Base-by-base conservation (phyloP, 1,139 yeast genomes). In the Yamadazyma oceani region DNA sequence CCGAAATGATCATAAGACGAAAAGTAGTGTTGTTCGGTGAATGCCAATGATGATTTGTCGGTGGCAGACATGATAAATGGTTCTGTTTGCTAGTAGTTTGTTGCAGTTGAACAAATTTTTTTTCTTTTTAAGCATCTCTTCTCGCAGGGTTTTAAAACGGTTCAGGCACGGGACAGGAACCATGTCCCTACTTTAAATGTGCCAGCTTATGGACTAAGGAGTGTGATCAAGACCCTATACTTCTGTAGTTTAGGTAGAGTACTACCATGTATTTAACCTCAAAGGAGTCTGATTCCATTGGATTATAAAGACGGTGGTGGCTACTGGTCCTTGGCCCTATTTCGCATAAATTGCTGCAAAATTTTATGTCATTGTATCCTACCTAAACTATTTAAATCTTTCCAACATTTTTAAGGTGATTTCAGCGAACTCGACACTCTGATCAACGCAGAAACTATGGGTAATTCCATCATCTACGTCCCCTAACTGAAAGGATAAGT, bases 1-100 rank as follows among this genome's bases (percentile, higher is more conserved):
- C 97, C 97, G 57, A 88, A 90, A 61, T 92, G 97, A 60, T 92
- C 97, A 55, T 92, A 92, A 3, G 97, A 90, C 35, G 85, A 78
- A 69, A 92, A 92, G 68, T 92, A 92, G 60, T 90, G 97, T 64
- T 87, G 92, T 57, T 89, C 97, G 32, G 80, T 69, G 56, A 77
- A 75, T 27, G 85, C 75, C 53, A 83, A 67, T 33, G 62, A 41
- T 37, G 68, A 45, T 52, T 75, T 75, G 53, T 77, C 80, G n/a
- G 82, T 77, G 34, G 81, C 82, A 38, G 70, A 65, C 53, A 49
- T 49, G 35, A 26, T 43, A 22, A 34, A 24, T 29, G 31, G 22
- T 12, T 24, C 5, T 5, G 26, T 24, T 7, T 7, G 26, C n/a
- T 7, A 24, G 13, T 24, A 7, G 13, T 5, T 10, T 14, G 19